These are phyloP conservation scores for Aphanomyces invadans DNA, from an alignment of 352 stramenopile species.

Conservation along the genomic window DNA sequence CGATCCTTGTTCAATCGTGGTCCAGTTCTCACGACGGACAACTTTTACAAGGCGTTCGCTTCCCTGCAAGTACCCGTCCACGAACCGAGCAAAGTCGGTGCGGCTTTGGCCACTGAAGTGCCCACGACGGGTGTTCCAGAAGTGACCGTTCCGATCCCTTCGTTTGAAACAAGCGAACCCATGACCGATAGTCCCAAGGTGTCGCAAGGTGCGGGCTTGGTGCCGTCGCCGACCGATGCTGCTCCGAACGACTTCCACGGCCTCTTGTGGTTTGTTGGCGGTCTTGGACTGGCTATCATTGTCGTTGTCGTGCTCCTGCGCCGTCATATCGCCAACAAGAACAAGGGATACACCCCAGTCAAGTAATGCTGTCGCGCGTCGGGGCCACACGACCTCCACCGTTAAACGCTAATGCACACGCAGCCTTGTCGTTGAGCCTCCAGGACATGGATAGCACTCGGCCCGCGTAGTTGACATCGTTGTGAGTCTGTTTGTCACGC, in stretches of 20 bases:
- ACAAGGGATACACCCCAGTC: conserved; percentile 6
- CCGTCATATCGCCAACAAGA: conserved; percentile 9
- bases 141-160: background rate
- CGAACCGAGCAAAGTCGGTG: background rate
- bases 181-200: no score
- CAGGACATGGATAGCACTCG: no score
- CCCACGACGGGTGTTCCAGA: background rate
- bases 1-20: background rate
- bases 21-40: background rate
- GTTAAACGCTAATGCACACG: no score
- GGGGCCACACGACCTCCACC: no score
- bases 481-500: no score
- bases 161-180: background rate
- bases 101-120: background rate
- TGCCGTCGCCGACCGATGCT: background rate
- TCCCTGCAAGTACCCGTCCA: background rate
- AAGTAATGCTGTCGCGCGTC: background rate
- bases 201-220: background rate
- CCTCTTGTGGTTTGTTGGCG: background rate
- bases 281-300: background rate
- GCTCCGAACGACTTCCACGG: background rate
- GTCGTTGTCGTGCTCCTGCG: conserved; percentile 7
- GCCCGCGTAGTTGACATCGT: no score
- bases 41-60: background rate
- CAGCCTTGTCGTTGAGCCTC: no score